Percentiles rank a stretch among this genome's conserved stretches.
These are phyloP conservation scores for Citrus medica DNA, from an alignment of 345 rosid genomes.

Conservation along the genomic window DNA sequence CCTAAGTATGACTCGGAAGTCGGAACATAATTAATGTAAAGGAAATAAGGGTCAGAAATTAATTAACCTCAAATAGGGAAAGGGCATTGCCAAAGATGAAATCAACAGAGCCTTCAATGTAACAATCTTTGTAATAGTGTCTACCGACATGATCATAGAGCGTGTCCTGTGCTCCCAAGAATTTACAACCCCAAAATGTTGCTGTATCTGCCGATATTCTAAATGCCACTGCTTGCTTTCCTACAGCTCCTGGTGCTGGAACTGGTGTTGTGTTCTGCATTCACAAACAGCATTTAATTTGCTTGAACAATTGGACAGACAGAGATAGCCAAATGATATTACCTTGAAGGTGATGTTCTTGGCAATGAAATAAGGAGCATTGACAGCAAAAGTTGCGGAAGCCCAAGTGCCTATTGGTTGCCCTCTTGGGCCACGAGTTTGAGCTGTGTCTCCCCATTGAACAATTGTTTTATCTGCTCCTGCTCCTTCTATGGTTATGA, in stretches of 20 bases:
- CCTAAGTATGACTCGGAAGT: no score
- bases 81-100: slow-evolving; percentile 95
- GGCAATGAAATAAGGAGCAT: slow-evolving; percentile 84
- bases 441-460: slow-evolving; percentile 97
- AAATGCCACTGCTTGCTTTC: slow-evolving; percentile 92
- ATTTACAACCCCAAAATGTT: slow-evolving; percentile 66
- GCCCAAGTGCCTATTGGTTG: slow-evolving; percentile 65
- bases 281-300: neutral
- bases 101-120: slow-evolving; percentile 91
- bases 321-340: neutral
- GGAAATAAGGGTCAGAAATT: neutral
- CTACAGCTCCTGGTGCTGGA: slow-evolving; percentile 81
- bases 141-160: slow-evolving; percentile 88
- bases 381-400: slow-evolving; percentile 95
- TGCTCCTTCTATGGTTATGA: slow-evolving; percentile 82
- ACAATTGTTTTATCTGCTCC: slow-evolving; percentile 87
- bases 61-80: slow-evolving; percentile 77
- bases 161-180: slow-evolving; percentile 95
- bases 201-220: slow-evolving; percentile 93
- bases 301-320: neutral
- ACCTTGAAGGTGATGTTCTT: slow-evolving; percentile 95
- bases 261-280: slow-evolving; percentile 81
- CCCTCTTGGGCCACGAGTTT: slow-evolving; percentile 68
- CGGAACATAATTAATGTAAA: no score
- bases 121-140: slow-evolving; percentile 95